Evolutionary conservation across 2,329 filamentous ascomycete genomes (phyloP).

Genomic region (Fusarium hainanense): DNA sequence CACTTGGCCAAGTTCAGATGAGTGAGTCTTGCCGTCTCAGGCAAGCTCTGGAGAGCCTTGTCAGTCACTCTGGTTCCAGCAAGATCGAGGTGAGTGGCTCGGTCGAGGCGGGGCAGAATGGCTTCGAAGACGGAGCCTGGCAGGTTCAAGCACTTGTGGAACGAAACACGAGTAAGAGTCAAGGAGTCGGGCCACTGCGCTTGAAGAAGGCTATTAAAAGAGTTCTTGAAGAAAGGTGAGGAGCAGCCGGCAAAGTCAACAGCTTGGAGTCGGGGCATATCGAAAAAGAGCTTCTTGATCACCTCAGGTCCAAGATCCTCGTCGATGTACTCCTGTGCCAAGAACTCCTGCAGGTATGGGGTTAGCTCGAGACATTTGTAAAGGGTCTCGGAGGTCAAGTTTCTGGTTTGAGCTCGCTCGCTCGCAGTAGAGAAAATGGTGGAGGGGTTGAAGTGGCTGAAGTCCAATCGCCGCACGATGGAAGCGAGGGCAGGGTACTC

Average conservation of each 20-base stretch:
- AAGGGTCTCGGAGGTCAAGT: constrained; percentile 79
- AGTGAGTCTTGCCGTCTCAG: constrained; percentile 76
- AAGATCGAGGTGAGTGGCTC: constrained; percentile 82
- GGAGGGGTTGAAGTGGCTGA: constrained; percentile 86
- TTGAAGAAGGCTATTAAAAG: constrained; percentile 69
- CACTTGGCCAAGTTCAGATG: constrained; percentile 85
- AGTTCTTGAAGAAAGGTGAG: constrained; percentile 72
- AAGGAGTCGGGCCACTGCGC: constrained; percentile 65
- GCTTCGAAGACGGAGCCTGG: constrained; percentile 74
- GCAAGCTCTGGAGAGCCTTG: constrained; percentile 75
- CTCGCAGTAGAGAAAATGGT: constrained; percentile 79
- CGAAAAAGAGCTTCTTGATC: constrained; percentile 76
- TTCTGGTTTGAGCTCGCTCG: constrained; percentile 79
- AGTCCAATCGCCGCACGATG: constrained; percentile 82
- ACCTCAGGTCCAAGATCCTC: constrained; percentile 77
- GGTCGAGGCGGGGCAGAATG: constrained; percentile 75
- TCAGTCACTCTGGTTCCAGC: constrained; percentile 81
- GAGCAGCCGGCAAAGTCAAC: constrained; percentile 84
- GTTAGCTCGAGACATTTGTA: constrained; percentile 77
- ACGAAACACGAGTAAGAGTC: constrained; percentile 73
- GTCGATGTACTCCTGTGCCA: constrained; percentile 84
- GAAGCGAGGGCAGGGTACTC: constrained; percentile 76
- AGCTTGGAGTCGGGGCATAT: constrained; percentile 71
- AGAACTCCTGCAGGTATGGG: constrained; percentile 79
- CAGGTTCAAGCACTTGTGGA: constrained; percentile 82